A percentile compares a stretch with the other conserved stretches of the same genome.
phyloP scores from a whole-genome alignment of 805 yeast species.

The Blastobotrys mokoenaii region DNA sequence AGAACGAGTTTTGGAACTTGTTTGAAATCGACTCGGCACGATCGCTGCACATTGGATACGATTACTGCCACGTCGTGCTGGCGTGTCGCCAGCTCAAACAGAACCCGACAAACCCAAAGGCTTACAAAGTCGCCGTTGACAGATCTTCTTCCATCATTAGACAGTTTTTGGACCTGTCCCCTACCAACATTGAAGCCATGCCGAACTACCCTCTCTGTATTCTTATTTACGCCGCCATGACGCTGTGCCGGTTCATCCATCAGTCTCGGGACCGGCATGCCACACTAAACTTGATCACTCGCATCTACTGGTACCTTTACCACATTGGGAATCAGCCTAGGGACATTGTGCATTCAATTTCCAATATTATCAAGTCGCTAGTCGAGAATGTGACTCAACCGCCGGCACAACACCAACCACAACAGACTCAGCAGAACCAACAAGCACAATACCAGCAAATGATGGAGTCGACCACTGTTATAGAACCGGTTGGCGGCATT shows the following conservation, averaged over 20 bases:
- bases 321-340: conserved; percentile 48
- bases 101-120: conserved; percentile 3
- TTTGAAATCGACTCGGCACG: conserved; percentile 4
- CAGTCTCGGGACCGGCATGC: conserved; percentile 4
- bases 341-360: conserved; percentile 54
- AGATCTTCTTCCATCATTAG: conserved; percentile 40
- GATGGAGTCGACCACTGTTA: not conserved
- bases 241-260: conserved; percentile 36
- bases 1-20: conserved; percentile 1
- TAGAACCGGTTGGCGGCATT: not conserved
- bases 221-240: conserved; percentile 46
- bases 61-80: conserved; percentile 7
- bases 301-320: conserved; percentile 50
- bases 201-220: conserved; percentile 46
- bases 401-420: not conserved
- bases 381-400: conserved; percentile 28
- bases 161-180: conserved; percentile 37
- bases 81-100: conserved; percentile 3
- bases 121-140: conserved; percentile 34
- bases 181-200: conserved; percentile 44
- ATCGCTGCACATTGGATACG: conserved; percentile 4
- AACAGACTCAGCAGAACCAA: not conserved
- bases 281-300: conserved; percentile 38
- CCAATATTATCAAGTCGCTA: conserved; percentile 43
- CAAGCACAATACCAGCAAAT: not conserved